Percentiles rank a stretch among this genome's conserved stretches.
Evolutionary conservation across 2,329 filamentous ascomycete species (phyloP).

Genomic region (Trichoderma sp.): DNA sequence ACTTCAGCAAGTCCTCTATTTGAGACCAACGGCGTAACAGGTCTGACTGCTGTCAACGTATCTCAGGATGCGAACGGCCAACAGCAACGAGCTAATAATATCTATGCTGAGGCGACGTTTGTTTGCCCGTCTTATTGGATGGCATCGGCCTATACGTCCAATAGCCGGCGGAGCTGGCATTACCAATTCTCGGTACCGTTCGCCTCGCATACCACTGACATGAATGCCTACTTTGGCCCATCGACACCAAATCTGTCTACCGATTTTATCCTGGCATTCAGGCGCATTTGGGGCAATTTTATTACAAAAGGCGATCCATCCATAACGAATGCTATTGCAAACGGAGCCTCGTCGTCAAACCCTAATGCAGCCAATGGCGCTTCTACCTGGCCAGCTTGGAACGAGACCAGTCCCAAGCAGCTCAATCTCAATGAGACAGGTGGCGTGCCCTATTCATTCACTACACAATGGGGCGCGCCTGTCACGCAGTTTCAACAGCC

Average conservation of each 20-base stretch:
- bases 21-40: not conserved
- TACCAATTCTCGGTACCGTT: not conserved
- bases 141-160: not conserved
- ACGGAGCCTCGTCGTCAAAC: not conserved
- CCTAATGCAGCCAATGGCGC: not conserved
- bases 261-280: not conserved
- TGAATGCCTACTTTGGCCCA: not conserved
- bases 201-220: not conserved
- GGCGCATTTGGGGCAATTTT: not conserved
- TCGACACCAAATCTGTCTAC: not conserved
- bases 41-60: not conserved
- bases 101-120: not conserved
- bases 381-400: not conserved
- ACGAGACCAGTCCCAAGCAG: not conserved
- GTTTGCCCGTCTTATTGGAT: not conserved
- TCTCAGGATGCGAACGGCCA: not conserved
- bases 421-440: not conserved
- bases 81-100: not conserved
- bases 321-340: not conserved
- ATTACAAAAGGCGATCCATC: not conserved
- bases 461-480: not conserved
- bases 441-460: not conserved
- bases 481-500: not conserved
- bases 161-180: not conserved
- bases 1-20: not conserved